Evolutionary conservation across 1,139 yeast species (phyloP), one percentile per base, ranked within the genome.

Genomic region (Pichia sp.): DNA sequence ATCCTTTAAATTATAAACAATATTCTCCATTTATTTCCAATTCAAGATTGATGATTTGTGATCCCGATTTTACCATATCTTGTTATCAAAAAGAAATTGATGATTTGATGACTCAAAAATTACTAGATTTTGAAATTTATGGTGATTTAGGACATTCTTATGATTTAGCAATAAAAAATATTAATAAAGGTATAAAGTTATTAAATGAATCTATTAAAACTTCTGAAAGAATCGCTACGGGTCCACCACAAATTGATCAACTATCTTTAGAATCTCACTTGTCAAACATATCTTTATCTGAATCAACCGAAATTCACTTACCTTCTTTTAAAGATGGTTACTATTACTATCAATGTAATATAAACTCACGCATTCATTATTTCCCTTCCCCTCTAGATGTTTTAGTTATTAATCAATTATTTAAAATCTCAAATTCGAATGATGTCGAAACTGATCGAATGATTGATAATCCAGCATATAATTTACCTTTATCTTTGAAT

Each of bases 321-420:
- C 50, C 51, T 2, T 33, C 47, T 6, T 47, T 36, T 23, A 37
- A 46, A 7, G 44, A 44, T n/a, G 42, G 42, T 2, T 42, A 18
- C 20, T 48, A 48, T 29, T 48, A 38, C 20, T 48, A 46, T 33
- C 39, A 48, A 33, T 48, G 35, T 36, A 38, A 44, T 23, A 0
- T 82, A 81, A 75, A 77, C 50, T 72, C 91, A 0, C 67, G 77
- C 4, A 72, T 81, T 6, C 74, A 76, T 24, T 87, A 67, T 59
- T 82, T 85, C 32, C 64, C 89, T 19, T 78, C 95, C 0, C 80
- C 89, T 2, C 65, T 91, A 36, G 98, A 91, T 55, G 74, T 85
- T 37, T 80, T 80, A 45, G 78, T 91, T 11, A 31, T 44, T 9
- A 44, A 44, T 32, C 20, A 28, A 15, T 6, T 44, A n/a, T 44